These are phyloP conservation scores for Atkinsonella texensis DNA, from an alignment of 2,329 filamentous ascomycete species.

Conservation along the genomic window DNA sequence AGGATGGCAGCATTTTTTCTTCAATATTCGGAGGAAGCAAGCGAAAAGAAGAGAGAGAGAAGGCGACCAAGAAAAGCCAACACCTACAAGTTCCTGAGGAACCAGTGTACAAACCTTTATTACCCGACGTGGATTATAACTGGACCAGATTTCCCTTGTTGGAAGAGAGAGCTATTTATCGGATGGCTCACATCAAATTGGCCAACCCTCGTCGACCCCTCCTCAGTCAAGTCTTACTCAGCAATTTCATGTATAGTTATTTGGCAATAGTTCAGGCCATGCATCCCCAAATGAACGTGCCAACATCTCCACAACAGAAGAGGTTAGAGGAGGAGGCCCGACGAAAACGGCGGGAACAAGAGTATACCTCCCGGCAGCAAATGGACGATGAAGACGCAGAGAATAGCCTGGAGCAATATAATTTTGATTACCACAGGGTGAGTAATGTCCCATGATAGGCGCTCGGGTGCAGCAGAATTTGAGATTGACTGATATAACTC, in stretches of 20 bases:
- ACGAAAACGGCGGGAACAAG: conserved; percentile 37
- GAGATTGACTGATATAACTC: not conserved
- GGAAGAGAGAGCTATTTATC: conserved; percentile 92
- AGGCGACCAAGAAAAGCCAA: conserved; percentile 59
- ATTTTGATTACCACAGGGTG: conserved; percentile 42
- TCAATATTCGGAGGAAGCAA: conserved; percentile 85
- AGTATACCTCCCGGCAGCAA: conserved; percentile 35
- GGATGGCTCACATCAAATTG: conserved; percentile 97
- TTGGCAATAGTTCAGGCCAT: conserved; percentile 97
- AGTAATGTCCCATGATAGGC: conserved; percentile 14
- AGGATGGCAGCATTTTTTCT: conserved; percentile 85
- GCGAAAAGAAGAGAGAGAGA: conserved; percentile 72
- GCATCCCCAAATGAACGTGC: conserved; percentile 90
- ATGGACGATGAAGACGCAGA: conserved; percentile 33
- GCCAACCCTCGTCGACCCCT: conserved; percentile 90
- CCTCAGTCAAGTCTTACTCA: conserved; percentile 88
- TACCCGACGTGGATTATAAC: conserved; percentile 85
- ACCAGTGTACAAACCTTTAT: conserved; percentile 55
- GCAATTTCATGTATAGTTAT: conserved; percentile 99
- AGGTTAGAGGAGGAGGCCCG: conserved; percentile 43
- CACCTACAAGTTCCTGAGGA: conserved; percentile 72
- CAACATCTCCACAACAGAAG: conserved; percentile 67
- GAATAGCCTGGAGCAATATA: conserved; percentile 37
- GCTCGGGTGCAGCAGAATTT: conserved; percentile 2
- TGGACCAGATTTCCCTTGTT: conserved; percentile 93